These are phyloP conservation scores for Drosera spatulata DNA, from an alignment of 179 eudicot genomes.

Conservation along the genomic window DNA sequence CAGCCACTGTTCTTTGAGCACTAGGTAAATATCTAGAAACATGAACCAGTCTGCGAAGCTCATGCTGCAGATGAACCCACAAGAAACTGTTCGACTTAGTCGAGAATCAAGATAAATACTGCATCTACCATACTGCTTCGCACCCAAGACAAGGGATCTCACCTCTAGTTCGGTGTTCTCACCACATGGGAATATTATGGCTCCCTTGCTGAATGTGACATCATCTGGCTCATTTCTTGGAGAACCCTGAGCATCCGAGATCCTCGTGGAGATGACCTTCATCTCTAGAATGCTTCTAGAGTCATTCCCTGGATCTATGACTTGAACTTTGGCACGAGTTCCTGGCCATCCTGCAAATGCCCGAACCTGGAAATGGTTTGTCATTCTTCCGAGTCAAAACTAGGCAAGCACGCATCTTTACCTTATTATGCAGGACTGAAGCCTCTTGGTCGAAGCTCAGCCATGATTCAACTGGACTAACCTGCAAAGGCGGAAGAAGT, in stretches of 20 bases:
- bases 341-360: constrained; percentile 99
- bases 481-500: constrained; percentile 29
- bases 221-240: constrained; percentile 27
- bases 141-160: constrained; percentile 7
- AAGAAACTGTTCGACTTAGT: too few species aligned
- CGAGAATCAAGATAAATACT: too few species aligned
- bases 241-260: constrained; percentile 17
- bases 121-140: too few species aligned
- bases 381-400: constrained; percentile 10
- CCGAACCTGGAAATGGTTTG: constrained; percentile 70
- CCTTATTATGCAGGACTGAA: constrained; percentile 76
- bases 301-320: constrained; percentile 25
- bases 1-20: too few species aligned
- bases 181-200: constrained; percentile 66
- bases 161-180: constrained; percentile 68
- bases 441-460: constrained; percentile 82
- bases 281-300: constrained; percentile 37
- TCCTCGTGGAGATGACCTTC: constrained; percentile 67
- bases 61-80: too few species aligned
- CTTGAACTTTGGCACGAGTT: constrained; percentile 66
- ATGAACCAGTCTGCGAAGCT: too few species aligned
- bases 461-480: constrained; percentile 78
- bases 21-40: too few species aligned
- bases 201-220: constrained; percentile 55
- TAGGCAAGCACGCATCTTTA: constrained; percentile 13